Evolutionary conservation across 305 asterid species (phyloP).

Genomic region (Plantago coronopus): DNA sequence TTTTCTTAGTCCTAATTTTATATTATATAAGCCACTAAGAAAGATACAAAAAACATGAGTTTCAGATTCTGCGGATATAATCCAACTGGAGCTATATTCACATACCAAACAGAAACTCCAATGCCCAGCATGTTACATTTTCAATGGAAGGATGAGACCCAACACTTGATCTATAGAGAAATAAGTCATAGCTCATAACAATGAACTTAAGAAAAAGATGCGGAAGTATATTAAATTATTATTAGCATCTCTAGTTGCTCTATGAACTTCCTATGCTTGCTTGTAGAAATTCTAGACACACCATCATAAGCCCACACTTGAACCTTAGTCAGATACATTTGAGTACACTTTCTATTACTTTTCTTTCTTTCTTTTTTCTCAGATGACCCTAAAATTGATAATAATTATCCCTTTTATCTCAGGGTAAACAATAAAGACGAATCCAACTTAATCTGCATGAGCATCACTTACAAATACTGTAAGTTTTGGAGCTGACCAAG

Average conservation of each 20-base stretch:
- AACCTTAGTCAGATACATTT: background rate
- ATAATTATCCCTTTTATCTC: constrained; percentile 6
- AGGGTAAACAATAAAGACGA: background rate
- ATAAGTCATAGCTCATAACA: background rate
- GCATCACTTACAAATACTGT: constrained; percentile 76
- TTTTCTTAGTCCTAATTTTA: too few species aligned
- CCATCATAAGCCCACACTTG: too few species aligned
- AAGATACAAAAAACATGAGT: too few species aligned
- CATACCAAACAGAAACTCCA: too few species aligned
- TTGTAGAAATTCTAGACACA: background rate
- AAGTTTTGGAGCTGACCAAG: constrained; percentile 68
- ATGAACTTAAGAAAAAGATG: background rate
- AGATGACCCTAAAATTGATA: background rate
- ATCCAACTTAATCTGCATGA: constrained; percentile 11
- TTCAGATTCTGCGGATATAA: too few species aligned
- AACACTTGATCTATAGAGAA: background rate
- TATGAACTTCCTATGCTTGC: background rate
- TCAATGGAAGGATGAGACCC: constrained; percentile 1
- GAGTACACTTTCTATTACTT: too few species aligned
- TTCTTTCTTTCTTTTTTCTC: too few species aligned
- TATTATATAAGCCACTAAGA: too few species aligned
- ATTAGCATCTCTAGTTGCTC: background rate
- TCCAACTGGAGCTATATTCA: too few species aligned
- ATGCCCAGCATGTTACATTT: background rate
- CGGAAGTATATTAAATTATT: background rate